Conservation (phyloP, 805 yeast species). For the Clavispora fructus region DNA sequence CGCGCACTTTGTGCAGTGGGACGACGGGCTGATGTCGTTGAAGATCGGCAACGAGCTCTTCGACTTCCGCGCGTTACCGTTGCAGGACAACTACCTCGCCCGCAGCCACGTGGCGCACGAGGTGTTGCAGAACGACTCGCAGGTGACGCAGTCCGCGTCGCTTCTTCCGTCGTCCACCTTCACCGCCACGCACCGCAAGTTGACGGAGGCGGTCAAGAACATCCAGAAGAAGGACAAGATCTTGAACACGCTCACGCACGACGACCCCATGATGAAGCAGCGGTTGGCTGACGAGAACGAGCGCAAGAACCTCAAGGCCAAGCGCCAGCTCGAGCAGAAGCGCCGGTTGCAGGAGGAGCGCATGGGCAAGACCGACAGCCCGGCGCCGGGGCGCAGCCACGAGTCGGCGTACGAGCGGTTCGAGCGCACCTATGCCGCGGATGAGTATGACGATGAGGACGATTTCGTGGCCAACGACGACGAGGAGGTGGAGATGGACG, state of each 20-base stretch:
- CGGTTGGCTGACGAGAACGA: conserved; percentile 62
- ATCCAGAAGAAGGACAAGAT: conserved; percentile 45
- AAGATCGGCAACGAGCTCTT: conserved; percentile 85
- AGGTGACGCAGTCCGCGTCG: conserved; percentile 59
- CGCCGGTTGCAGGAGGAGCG: conserved; percentile 56
- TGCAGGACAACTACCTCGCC: conserved; percentile 68
- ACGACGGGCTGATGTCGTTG: conserved; percentile 82
- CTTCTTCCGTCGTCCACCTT: conserved; percentile 88
- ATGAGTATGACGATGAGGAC: conserved; percentile 36
- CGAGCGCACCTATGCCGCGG: conserved; percentile 32
- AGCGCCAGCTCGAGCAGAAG: conserved; percentile 61
- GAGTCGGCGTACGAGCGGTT: conserved; percentile 36
- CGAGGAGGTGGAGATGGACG: conserved; percentile 31
- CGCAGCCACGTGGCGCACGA: conserved; percentile 68
- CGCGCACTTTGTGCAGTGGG: conserved; percentile 88
- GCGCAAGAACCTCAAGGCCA: conserved; percentile 51
- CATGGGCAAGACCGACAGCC: conserved; percentile 42
- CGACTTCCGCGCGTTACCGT: conserved; percentile 62
- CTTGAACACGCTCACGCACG: conserved; percentile 48
- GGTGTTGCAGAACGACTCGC: conserved; percentile 63
- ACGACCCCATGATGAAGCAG: conserved; percentile 69
- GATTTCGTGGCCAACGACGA: conserved; percentile 43
- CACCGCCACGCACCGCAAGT: conserved; percentile 73
- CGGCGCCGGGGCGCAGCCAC: conserved; percentile 19
- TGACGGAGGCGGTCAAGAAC: conserved; percentile 64